These are phyloP conservation scores for Yarrowia sp. DNA, from an alignment of 805 yeast genomes.

Conservation along the genomic window DNA sequence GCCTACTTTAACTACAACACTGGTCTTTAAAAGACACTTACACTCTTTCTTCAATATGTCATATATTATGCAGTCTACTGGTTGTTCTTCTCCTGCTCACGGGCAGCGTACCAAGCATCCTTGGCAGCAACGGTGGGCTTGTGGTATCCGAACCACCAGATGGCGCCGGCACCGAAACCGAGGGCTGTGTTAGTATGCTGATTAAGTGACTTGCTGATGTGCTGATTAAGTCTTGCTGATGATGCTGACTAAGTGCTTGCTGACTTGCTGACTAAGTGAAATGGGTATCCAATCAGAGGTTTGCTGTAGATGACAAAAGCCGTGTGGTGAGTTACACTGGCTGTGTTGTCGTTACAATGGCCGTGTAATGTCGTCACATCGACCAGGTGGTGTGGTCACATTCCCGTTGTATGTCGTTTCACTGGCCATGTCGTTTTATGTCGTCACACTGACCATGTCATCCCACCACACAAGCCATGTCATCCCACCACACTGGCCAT, in stretches of 20 bases:
- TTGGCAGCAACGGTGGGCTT: constrained; percentile 65
- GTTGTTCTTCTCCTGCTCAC: constrained; percentile 62
- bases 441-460: not conserved
- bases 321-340: not conserved
- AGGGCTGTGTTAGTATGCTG: constrained; percentile 34
- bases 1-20: too few species aligned
- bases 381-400: too few species aligned
- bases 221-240: not conserved
- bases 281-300: too few species aligned
- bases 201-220: too few species aligned
- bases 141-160: constrained; percentile 88
- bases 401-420: too few species aligned
- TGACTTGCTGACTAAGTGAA: too few species aligned
- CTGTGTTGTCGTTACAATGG: not conserved
- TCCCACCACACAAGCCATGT: not conserved
- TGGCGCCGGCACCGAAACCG: constrained; percentile 61
- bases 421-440: too few species aligned
- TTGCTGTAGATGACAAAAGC: too few species aligned
- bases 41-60: not conserved
- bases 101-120: constrained; percentile 77
- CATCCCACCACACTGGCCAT: too few species aligned
- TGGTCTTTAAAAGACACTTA: too few species aligned
- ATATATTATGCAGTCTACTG: constrained; percentile 24
- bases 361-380: too few species aligned
- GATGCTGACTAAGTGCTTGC: not conserved